Base-by-base conservation (phyloP, 2,329 filamentous ascomycete species). In the Phyllosticta citribraziliensis region DNA sequence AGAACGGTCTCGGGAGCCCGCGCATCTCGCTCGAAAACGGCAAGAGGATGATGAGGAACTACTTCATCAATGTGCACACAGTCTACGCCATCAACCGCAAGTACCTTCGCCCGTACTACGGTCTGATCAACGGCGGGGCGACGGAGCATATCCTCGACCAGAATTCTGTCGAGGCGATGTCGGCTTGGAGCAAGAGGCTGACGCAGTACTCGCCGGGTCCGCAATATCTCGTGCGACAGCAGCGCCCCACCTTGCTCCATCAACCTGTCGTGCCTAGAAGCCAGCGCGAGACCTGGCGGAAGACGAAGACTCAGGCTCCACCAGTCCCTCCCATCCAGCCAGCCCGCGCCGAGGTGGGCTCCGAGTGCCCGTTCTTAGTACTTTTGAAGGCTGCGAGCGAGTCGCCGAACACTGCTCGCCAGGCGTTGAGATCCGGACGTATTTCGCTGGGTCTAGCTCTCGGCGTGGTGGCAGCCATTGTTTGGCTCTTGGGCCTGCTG, bases 21-120 rank as follows among this genome's bases (percentile, higher is more conserved):
- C 53, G 19, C 19, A 56, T 61, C 9, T 50, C 25, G n/a, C 54
- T 74, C 17, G 65, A 65, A 11, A 56, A 65, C 11, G 66, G 64
- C 12, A 67, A 66, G 1, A 62, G 58, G 1, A 63, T 74, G 30
- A 67, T 67, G 19, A 70, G 69, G 65, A 66, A 70, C 11, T 72
- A 70, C 1, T 73, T 72, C 58, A 70, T 73, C 27, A 72, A 73
- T 52, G 67, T 72, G 14, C 66, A 69, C 11, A 65, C 71, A 56
- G 66, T 73, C 1, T 73, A 73, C 64, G 68, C 68, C 50, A 69
- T 72, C 56, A 66, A 72, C 9, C 70, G 68, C 40, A 47, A n/a
- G 40, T 47, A 17, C 40, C 40, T 47, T n/a, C 40, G 40, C 17
- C 17, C 40, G 40, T 47, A 47, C 14, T 6, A 17, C 14, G 5